phyloP scores from a whole-genome alignment of 1,284 basidiomycete genomes.

The Tilletia walkeri region DNA sequence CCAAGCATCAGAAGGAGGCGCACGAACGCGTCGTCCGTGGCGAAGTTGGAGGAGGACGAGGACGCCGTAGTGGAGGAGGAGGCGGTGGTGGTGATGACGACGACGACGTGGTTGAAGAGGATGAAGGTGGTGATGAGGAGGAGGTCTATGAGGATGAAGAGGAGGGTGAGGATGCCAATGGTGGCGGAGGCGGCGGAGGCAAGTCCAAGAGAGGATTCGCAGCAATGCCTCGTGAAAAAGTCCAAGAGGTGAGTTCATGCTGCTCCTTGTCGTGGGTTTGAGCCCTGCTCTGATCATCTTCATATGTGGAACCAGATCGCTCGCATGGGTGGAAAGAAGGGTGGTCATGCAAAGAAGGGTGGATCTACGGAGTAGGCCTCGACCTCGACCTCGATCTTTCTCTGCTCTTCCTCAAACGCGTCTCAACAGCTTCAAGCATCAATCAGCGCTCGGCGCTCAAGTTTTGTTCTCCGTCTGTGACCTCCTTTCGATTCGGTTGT shows the following conservation, averaged over 20 bases:
- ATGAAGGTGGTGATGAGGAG: not conserved
- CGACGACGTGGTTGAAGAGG: not conserved
- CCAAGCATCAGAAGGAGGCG: constrained; percentile 7
- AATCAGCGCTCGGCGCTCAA: no score
- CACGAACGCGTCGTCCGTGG: not conserved
- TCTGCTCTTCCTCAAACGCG: no score
- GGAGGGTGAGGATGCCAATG: not conserved
- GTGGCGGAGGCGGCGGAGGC: not conserved
- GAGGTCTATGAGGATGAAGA: constrained; percentile 9
- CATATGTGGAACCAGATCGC: not conserved
- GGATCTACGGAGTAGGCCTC: not conserved
- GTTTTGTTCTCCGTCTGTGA: no score
- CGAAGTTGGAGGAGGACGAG: not conserved
- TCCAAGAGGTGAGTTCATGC: not conserved
- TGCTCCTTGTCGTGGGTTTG: not conserved
- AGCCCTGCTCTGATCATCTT: not conserved
- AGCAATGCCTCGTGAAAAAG: not conserved
- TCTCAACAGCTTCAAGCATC: no score
- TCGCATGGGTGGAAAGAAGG: constrained; percentile 1
- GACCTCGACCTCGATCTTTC: no score
- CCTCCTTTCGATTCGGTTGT: no score
- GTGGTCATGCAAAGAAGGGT: not conserved
- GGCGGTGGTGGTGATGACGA: not conserved
- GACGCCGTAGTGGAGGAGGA: not conserved
- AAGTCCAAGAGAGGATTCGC: constrained; percentile 11